These are phyloP conservation scores for Coniella vitis DNA, from an alignment of 2,329 filamentous ascomycete genomes.

Conservation along the genomic window DNA sequence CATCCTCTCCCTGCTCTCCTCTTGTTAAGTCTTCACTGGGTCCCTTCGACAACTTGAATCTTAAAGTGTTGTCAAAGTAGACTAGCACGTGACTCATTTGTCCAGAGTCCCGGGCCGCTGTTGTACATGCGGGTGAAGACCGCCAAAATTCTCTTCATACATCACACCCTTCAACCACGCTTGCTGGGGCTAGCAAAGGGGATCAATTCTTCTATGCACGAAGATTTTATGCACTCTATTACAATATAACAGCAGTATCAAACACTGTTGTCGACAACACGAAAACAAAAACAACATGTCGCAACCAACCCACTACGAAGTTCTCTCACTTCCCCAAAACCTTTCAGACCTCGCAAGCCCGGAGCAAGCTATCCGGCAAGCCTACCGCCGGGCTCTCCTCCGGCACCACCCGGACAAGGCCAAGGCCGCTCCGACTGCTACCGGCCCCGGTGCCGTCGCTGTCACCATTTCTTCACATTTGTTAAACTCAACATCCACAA, in stretches of 20 bases:
- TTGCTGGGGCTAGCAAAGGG: no score
- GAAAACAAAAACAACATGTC: constrained; percentile 3
- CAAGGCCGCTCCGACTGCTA: constrained; percentile 14
- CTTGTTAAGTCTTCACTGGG: no score
- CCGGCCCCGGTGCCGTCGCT: constrained; percentile 25
- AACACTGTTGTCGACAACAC: background rate
- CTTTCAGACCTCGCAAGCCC: constrained; percentile 38
- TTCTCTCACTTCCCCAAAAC: constrained; percentile 48
- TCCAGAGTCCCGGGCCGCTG: background rate
- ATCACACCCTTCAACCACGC: no score
- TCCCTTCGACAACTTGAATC: background rate
- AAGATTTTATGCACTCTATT: no score
- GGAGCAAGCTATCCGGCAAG: constrained; percentile 35
- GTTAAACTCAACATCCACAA: constrained; percentile 45
- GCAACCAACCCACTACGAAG: constrained; percentile 50
- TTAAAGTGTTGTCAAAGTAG: background rate
- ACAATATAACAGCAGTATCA: background rate
- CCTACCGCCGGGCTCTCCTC: constrained; percentile 59
- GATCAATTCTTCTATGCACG: no score
- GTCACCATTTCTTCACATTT: no score
- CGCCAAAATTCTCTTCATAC: background rate
- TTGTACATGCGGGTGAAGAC: background rate
- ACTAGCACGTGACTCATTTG: constrained; percentile 13
- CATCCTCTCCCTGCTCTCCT: no score
- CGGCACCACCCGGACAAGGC: constrained; percentile 60